Conservation (phyloP, 1,139 yeast species). For the Spathaspora sp. region DNA sequence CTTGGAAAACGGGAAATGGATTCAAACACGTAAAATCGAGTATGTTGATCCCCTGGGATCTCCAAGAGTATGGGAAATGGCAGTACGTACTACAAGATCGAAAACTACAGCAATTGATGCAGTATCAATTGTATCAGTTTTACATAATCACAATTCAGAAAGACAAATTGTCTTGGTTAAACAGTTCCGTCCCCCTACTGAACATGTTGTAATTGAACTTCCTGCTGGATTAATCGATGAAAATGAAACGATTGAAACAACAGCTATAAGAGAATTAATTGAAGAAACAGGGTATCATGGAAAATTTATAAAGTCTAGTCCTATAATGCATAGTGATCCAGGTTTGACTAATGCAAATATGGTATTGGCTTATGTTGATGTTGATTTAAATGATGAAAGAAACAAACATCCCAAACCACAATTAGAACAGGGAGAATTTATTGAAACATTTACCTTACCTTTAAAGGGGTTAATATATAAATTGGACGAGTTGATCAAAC, state of each 20-base stretch:
- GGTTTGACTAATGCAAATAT: slow-evolving; percentile 92
- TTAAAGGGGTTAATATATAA: slow-evolving; percentile 55
- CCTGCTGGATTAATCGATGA: slow-evolving; percentile 96
- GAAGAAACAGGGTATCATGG: slow-evolving; percentile 95
- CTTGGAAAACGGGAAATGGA: slow-evolving; percentile 41
- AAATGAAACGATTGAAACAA: slow-evolving; percentile 68
- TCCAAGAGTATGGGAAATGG: slow-evolving; percentile 85
- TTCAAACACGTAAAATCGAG: slow-evolving; percentile 55
- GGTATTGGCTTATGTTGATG: slow-evolving; percentile 73
- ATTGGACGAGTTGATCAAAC: slow-evolving; percentile 46
- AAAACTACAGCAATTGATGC: slow-evolving; percentile 73
- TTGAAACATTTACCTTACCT: slow-evolving; percentile 76
- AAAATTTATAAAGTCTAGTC: slow-evolving; percentile 49
- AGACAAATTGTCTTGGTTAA: slow-evolving; percentile 73
- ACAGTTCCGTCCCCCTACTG: slow-evolving; percentile 91
- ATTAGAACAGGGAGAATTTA: slow-evolving; percentile 86
- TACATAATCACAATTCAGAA: slow-evolving; percentile 44
- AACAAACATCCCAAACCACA: slow-evolving; percentile 70
- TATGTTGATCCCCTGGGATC: slow-evolving; percentile 70
- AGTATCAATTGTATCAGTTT: slow-evolving; percentile 79
- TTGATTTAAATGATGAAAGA: slow-evolving; percentile 65
- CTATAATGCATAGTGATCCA: slow-evolving; percentile 78
- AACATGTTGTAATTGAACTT: slow-evolving; percentile 82
- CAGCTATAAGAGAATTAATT: slow-evolving; percentile 82
- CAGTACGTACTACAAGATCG: slow-evolving; percentile 78